Percentiles rank a stretch among this genome's conserved stretches.
Evolutionary conservation across 78 protist species (phyloP).

Genomic region (Bodo saltans): DNA sequence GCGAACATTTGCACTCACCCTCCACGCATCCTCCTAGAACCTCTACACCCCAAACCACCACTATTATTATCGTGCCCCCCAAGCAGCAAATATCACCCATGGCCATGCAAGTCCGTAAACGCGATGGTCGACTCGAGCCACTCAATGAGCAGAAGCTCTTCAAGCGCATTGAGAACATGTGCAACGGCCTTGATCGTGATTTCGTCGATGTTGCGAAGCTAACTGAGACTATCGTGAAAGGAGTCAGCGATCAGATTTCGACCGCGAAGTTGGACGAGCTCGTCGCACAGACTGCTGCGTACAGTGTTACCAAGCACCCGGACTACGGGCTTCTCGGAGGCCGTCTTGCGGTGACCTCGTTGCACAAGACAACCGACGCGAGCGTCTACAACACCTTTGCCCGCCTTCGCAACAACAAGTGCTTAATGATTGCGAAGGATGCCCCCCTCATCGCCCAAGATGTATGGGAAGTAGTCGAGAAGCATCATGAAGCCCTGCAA

Average conservation of each 20-base stretch:
- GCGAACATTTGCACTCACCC: too few relatives aligned
- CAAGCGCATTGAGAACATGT: constrained; percentile 50
- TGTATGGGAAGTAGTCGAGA: constrained; percentile 39
- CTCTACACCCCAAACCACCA: too few relatives aligned
- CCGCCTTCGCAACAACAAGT: constrained; percentile 52
- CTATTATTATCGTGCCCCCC: too few relatives aligned
- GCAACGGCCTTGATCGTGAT: constrained; percentile 66
- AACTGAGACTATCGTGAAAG: constrained; percentile 73
- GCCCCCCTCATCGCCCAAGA: constrained; percentile 85
- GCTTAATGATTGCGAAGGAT: constrained; percentile 55
- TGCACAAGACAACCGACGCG: constrained; percentile 84
- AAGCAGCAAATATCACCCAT: too few relatives aligned
- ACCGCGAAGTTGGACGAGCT: constrained; percentile 84
- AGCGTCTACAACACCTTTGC: constrained; percentile 58
- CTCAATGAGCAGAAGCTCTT: constrained; percentile 75
- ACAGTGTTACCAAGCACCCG: constrained; percentile 84
- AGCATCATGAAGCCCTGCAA: constrained; percentile 65
- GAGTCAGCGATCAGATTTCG: constrained; percentile 74
- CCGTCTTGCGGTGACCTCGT: constrained; percentile 82
- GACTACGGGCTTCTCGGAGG: constrained; percentile 95
- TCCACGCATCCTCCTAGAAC: too few relatives aligned
- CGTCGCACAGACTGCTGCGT: constrained; percentile 93
- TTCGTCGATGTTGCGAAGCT: constrained; percentile 67
- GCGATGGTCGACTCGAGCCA: constrained; percentile 64
- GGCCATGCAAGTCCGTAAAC: constrained; percentile 63